These are phyloP conservation scores for Candida xyloterini DNA, from an alignment of 805 yeast genomes.

Conservation along the genomic window DNA sequence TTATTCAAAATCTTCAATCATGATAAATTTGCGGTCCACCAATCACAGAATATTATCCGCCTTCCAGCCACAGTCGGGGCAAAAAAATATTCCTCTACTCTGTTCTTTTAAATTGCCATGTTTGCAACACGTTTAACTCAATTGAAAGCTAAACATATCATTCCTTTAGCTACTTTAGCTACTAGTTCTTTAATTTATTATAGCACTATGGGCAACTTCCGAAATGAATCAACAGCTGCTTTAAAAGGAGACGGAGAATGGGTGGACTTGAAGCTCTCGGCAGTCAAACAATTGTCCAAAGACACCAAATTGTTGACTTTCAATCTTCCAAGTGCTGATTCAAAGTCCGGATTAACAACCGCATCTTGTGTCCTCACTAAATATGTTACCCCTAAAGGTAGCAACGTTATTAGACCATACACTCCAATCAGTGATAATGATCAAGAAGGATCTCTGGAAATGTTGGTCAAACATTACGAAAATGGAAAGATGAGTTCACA, in stretches of 20 bases:
- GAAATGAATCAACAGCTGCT: slow-evolving; percentile 38
- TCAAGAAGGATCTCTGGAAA: slow-evolving; percentile 69
- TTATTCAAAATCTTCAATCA: no score
- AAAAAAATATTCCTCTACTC: not conserved
- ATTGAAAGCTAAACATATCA: slow-evolving; percentile 15
- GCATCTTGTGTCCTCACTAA: slow-evolving; percentile 84
- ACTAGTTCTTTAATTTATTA: slow-evolving; percentile 41
- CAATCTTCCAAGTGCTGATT: slow-evolving; percentile 62
- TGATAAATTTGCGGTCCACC: not conserved
- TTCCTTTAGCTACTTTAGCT: slow-evolving; percentile 34
- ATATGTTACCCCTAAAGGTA: slow-evolving; percentile 79
- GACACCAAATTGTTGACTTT: slow-evolving; percentile 71
- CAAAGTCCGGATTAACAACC: slow-evolving; percentile 69
- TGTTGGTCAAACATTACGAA: slow-evolving; percentile 81
- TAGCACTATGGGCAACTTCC: slow-evolving; percentile 29
- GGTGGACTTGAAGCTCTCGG: slow-evolving; percentile 62
- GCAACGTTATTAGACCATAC: slow-evolving; percentile 80
- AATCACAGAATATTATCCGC: slow-evolving; percentile 1
- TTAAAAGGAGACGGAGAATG: slow-evolving; percentile 66
- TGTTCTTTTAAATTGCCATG: slow-evolving; percentile 5
- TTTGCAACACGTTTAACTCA: slow-evolving; percentile 12
- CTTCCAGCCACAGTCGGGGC: not conserved
- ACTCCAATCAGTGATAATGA: slow-evolving; percentile 80
- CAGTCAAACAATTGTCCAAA: slow-evolving; percentile 47
- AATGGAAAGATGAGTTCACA: slow-evolving; percentile 88